Percentiles rank a stretch among this genome's conserved stretches.
phyloP scores from a whole-genome alignment of 2,329 filamentous ascomycete genomes.

The Zymoseptoria passerinii region DNA sequence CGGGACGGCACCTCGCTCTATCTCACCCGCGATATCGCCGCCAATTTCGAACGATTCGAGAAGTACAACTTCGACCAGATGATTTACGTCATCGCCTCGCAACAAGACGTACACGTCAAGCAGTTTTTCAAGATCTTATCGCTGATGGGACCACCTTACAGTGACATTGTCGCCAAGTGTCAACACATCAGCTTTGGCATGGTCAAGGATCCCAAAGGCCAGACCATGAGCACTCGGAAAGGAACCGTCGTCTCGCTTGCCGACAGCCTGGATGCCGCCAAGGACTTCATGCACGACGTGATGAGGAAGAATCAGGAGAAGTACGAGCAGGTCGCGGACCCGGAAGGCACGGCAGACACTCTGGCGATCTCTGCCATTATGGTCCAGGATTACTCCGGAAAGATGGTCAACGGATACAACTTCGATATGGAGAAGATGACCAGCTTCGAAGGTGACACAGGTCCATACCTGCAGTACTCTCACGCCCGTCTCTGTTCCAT shows the following conservation, averaged over 20 bases:
- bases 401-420: conserved; percentile 65
- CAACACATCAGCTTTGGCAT: conserved; percentile 60
- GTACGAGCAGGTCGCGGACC: conserved; percentile 82
- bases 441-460: conserved; percentile 77
- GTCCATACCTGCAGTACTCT: conserved; percentile 77
- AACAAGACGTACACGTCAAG: conserved; percentile 57
- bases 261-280: conserved; percentile 50
- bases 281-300: conserved; percentile 94
- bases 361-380: conserved; percentile 92
- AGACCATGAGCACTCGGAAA: conserved; percentile 57
- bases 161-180: conserved; percentile 49
- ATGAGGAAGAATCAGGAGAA: conserved; percentile 88
- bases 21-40: conserved; percentile 61
- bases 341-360: conserved; percentile 71
- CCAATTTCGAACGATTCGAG: conserved; percentile 54
- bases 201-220: conserved; percentile 40
- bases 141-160: conserved; percentile 49
- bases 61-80: conserved; percentile 58
- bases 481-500: conserved; percentile 61
- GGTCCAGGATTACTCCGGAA: conserved; percentile 96
- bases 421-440: conserved; percentile 79
- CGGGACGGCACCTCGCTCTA: conserved; percentile 61
- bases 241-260: conserved; percentile 43
- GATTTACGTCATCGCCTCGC: conserved; percentile 58
- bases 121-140: conserved; percentile 59